Conservation (phyloP, 139 green algal species). For the Haematococcus sp. region DNA sequence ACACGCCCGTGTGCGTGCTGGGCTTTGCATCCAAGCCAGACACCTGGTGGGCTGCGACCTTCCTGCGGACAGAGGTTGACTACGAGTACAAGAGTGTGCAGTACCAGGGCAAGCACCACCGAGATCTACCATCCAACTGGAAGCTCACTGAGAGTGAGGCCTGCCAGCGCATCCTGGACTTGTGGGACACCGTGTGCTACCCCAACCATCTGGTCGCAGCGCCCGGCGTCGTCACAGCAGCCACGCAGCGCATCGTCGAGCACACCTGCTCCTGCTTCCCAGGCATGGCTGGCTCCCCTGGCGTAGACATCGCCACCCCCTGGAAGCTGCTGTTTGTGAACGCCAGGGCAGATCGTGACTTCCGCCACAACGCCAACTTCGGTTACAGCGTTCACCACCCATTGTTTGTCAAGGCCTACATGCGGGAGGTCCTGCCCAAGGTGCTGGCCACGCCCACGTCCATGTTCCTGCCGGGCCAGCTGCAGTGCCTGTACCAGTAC, state of each 20-base stretch:
- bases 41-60: constrained; percentile 9
- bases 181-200: constrained; percentile 17
- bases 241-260: constrained; percentile 16
- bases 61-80: constrained; percentile 19
- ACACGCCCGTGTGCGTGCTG: constrained; percentile 10
- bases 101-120: neutral
- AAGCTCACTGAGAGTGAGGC: neutral
- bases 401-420: constrained; percentile 20
- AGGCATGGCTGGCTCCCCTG: constrained; percentile 13
- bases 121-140: constrained; percentile 2
- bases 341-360: constrained; percentile 14
- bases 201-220: constrained; percentile 8
- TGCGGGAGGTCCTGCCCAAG: constrained; percentile 18
- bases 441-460: constrained; percentile 12
- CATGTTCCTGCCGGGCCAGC: constrained; percentile 3
- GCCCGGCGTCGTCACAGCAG: neutral
- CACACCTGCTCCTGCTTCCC: constrained; percentile 25
- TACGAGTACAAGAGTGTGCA: neutral
- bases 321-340: constrained; percentile 21
- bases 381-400: constrained; percentile 19
- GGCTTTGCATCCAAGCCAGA: constrained; percentile 7
- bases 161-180: constrained; percentile 7
- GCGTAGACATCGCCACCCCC: constrained; percentile 8
- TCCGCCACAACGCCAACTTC: constrained; percentile 9
- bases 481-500: constrained; percentile 17